These are phyloP conservation scores for Rosa chinensis DNA, from an alignment of 306 rosid genomes.

Conservation along the genomic window DNA sequence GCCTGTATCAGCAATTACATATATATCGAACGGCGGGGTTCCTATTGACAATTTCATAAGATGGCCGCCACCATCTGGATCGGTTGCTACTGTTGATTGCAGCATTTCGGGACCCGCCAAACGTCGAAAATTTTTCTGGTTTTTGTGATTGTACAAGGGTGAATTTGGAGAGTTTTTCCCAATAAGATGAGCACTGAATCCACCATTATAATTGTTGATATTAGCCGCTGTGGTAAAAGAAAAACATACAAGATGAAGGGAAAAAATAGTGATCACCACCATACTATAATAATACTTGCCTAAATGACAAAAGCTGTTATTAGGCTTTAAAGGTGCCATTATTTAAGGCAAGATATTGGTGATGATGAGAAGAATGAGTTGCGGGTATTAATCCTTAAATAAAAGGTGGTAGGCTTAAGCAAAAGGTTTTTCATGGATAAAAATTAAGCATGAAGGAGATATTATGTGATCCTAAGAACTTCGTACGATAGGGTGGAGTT, in stretches of 20 bases:
- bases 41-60: constrained; percentile 58
- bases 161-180: constrained; percentile 27
- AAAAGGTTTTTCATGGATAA: not conserved
- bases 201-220: not conserved
- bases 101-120: not conserved
- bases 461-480: not conserved
- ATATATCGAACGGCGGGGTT: constrained; percentile 53
- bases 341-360: not conserved
- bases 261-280: not conserved
- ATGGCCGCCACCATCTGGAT: constrained; percentile 32
- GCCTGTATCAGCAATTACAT: constrained; percentile 54
- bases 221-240: constrained; percentile 25
- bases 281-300: not conserved
- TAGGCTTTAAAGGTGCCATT: not conserved
- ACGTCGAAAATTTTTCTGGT: not conserved
- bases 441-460: not conserved
- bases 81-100: not conserved
- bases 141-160: constrained; percentile 27
- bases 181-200: constrained; percentile 38
- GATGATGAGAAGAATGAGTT: not conserved
- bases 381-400: not conserved
- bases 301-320: not conserved
- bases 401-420: not conserved
- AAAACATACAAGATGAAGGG: constrained; percentile 22
- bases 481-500: not conserved